phyloP scores from a whole-genome alignment of 73 alveolate species.

The Uronychia setigera region DNA sequence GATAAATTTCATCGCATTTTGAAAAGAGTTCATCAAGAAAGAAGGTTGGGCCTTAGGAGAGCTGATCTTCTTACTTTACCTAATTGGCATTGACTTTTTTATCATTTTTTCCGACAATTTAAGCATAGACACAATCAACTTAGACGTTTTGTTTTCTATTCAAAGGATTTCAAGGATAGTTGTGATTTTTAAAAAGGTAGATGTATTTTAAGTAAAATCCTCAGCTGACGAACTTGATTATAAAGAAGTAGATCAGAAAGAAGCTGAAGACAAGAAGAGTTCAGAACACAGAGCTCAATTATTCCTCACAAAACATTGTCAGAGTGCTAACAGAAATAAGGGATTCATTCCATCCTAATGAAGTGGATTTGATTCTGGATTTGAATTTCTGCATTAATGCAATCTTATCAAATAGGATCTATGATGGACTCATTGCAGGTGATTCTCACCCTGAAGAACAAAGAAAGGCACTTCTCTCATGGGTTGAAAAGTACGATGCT shows the following conservation, averaged over 20 bases:
- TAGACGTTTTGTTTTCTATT: too few relatives aligned
- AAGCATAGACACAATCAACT: background rate
- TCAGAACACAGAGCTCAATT: background rate
- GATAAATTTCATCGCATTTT: background rate
- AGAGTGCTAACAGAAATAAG: background rate
- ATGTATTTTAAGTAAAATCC: too few relatives aligned
- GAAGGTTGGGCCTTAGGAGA: background rate
- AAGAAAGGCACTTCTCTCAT: background rate
- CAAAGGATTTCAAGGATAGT: background rate
- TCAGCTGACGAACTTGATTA: background rate
- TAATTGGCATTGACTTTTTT: background rate
- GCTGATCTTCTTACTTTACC: background rate
- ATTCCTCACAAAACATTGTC: background rate
- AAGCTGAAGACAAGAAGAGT: background rate
- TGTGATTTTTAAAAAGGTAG: background rate
- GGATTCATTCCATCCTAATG: background rate
- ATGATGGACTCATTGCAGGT: background rate
- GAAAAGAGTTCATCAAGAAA: background rate
- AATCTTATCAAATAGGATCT: background rate
- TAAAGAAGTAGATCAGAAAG: background rate
- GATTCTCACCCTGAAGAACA: background rate
- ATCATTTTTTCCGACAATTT: background rate
- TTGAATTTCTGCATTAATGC: constrained; percentile 2
- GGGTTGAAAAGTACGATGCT: background rate
- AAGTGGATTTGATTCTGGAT: background rate